Conservation (phyloP, 2,329 filamentous ascomycete genomes). For the Escovopsis sp. region DNA sequence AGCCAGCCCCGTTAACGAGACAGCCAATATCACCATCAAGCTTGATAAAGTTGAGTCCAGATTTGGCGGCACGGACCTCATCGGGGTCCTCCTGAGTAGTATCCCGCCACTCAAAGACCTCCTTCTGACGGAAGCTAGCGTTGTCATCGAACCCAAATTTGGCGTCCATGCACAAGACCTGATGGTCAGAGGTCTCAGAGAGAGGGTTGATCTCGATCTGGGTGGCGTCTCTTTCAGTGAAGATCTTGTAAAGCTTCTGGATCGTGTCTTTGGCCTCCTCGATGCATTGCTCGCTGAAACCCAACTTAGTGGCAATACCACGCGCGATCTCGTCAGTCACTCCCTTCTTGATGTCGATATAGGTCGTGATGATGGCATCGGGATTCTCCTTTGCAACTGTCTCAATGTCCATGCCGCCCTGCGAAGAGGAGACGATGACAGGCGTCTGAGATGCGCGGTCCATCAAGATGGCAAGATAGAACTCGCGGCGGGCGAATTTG, state of each 20-base stretch:
- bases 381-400: conserved; percentile 95
- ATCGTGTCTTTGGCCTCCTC: conserved; percentile 92
- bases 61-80: conserved; percentile 92
- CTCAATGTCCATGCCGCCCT: conserved; percentile 99
- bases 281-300: conserved; percentile 96
- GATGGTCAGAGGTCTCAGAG: conserved; percentile 93
- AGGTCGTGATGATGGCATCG: conserved; percentile 86
- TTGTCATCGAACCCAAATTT: conserved; percentile 99
- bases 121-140: conserved; percentile 95
- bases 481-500: conserved; percentile 97
- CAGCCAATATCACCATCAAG: conserved; percentile 98
- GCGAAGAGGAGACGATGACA: conserved; percentile 93
- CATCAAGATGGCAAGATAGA: conserved; percentile 98
- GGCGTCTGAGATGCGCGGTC: conserved; percentile 82
- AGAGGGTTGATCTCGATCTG: conserved; percentile 99
- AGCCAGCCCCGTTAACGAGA: conserved; percentile 95
- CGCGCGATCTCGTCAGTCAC: conserved; percentile 92
- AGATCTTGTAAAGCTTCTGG: conserved; percentile 98
- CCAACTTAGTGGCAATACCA: conserved; percentile 79
- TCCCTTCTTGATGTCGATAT: conserved; percentile 84
- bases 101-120: conserved; percentile 88
- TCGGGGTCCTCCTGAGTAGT: conserved; percentile 91
- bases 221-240: conserved; percentile 94
- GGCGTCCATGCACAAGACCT: conserved; percentile 98
- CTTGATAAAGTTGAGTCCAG: conserved; percentile 99